These are phyloP conservation scores for Colletotrichum sublineola DNA, from an alignment of 2,329 filamentous ascomycete species.

Conservation along the genomic window DNA sequence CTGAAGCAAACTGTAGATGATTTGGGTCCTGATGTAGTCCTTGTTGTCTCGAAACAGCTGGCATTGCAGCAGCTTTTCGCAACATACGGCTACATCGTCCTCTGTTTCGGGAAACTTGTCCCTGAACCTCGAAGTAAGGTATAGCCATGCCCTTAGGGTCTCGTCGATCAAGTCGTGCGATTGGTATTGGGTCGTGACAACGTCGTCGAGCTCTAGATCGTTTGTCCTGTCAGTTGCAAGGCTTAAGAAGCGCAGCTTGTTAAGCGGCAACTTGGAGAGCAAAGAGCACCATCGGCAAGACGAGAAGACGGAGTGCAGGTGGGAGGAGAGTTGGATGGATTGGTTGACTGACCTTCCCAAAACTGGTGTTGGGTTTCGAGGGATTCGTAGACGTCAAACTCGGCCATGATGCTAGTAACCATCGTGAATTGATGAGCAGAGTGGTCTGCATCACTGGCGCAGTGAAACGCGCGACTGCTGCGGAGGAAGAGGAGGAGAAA, in stretches of 20 bases:
- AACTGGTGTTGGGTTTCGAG: conserved; percentile 88
- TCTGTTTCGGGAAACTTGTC: conserved; percentile 81
- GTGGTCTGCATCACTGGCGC: conserved; percentile 35
- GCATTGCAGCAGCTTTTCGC: conserved; percentile 82
- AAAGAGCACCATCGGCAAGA: conserved; percentile 1
- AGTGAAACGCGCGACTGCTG: conserved; percentile 10
- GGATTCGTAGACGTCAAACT: conserved; percentile 76
- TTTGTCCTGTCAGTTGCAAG: conserved; percentile 28
- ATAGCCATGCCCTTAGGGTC: conserved; percentile 85
- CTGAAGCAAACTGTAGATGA: conserved; percentile 90
- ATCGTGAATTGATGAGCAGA: conserved; percentile 5
- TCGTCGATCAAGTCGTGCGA: conserved; percentile 80
- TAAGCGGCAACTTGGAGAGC: background rate
- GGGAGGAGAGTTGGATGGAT: background rate
- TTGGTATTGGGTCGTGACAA: conserved; percentile 62
- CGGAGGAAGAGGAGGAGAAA: background rate
- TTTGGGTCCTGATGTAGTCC: conserved; percentile 91
- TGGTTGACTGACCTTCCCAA: conserved; percentile 78
- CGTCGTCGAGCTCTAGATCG: conserved; percentile 61
- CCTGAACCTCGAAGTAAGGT: conserved; percentile 81
- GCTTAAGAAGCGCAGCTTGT: background rate
- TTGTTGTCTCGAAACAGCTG: conserved; percentile 79
- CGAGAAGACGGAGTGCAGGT: conserved; percentile 32
- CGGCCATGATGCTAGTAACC: conserved; percentile 60
- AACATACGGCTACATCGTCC: conserved; percentile 84